Evolutionary conservation across 345 rosid genomes (phyloP).

Genomic region (Viola odorata): DNA sequence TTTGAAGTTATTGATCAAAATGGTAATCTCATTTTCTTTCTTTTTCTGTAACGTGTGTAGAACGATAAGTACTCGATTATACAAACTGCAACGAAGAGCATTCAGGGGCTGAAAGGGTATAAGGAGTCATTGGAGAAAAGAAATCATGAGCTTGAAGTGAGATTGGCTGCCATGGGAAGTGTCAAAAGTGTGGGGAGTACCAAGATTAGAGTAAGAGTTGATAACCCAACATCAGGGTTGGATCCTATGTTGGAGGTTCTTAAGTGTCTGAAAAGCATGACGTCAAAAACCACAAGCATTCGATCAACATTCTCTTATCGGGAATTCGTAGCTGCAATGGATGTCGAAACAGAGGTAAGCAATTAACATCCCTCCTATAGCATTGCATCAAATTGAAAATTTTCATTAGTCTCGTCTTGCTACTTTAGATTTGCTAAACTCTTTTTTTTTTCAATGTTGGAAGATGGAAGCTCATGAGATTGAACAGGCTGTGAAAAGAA

Average conservation of each 20-base stretch:
- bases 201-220: slow-evolving; percentile 34
- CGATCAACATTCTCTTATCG: slow-evolving; percentile 33
- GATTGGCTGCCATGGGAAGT: slow-evolving; percentile 1
- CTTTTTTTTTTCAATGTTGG: neutral
- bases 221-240: slow-evolving; percentile 44
- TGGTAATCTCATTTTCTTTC: neutral
- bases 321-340: slow-evolving; percentile 34
- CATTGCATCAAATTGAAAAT: neutral
- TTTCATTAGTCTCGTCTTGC: no score
- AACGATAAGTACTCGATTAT: slow-evolving; percentile 54
- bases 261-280: slow-evolving; percentile 38
- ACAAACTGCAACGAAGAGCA: slow-evolving; percentile 29
- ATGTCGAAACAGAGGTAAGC: slow-evolving; percentile 39
- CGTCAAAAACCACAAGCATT: slow-evolving; percentile 25
- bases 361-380: neutral
- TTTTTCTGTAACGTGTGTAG: slow-evolving; percentile 24
- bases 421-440: no score
- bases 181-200: slow-evolving; percentile 14
- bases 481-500: slow-evolving; percentile 33
- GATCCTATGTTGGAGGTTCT: slow-evolving; percentile 59
- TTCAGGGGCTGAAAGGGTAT: slow-evolving; percentile 34
- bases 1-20: neutral
- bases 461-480: slow-evolving; percentile 46
- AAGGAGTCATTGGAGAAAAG: slow-evolving; percentile 40
- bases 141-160: slow-evolving; percentile 25